A percentile compares a stretch with the other conserved stretches of the same genome.
Conservation (phyloP, 2,329 filamentous ascomycete genomes). For the Shiraia sp. region DNA sequence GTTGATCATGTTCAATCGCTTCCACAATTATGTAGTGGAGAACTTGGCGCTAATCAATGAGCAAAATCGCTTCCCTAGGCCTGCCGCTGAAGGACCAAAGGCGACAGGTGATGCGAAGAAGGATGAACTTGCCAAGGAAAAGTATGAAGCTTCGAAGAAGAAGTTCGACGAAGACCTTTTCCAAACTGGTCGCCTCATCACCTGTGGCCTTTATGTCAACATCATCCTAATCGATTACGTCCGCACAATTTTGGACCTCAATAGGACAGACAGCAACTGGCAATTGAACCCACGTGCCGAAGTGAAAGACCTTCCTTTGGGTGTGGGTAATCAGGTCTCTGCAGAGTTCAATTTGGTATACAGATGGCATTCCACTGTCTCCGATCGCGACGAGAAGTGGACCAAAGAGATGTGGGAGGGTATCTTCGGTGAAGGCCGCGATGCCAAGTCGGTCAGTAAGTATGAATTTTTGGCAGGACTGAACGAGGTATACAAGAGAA, state of each 20-base stretch:
- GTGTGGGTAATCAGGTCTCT: constrained; percentile 80
- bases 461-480: constrained; percentile 66
- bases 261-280: constrained; percentile 75
- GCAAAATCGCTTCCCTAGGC: constrained; percentile 73
- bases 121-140: constrained; percentile 16
- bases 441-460: constrained; percentile 58
- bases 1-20: constrained; percentile 70
- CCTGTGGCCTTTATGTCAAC: constrained; percentile 58
- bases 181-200: constrained; percentile 56
- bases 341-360: constrained; percentile 90
- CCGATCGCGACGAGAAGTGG: constrained; percentile 77
- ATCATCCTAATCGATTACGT: constrained; percentile 59
- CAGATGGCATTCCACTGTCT: constrained; percentile 82
- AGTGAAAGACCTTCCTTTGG: constrained; percentile 66
- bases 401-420: constrained; percentile 61
- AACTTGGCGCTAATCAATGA: constrained; percentile 88
- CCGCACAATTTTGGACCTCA: constrained; percentile 60
- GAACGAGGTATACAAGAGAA: constrained; percentile 62
- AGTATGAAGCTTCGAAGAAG: constrained; percentile 38
- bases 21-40: constrained; percentile 84
- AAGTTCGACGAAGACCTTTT: constrained; percentile 54
- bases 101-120: constrained; percentile 49
- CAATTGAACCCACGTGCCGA: constrained; percentile 76
- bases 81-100: constrained; percentile 44
- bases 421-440: constrained; percentile 53